Conservation (phyloP, 2,329 filamentous ascomycete species). For the Leptographium procerum region DNA sequence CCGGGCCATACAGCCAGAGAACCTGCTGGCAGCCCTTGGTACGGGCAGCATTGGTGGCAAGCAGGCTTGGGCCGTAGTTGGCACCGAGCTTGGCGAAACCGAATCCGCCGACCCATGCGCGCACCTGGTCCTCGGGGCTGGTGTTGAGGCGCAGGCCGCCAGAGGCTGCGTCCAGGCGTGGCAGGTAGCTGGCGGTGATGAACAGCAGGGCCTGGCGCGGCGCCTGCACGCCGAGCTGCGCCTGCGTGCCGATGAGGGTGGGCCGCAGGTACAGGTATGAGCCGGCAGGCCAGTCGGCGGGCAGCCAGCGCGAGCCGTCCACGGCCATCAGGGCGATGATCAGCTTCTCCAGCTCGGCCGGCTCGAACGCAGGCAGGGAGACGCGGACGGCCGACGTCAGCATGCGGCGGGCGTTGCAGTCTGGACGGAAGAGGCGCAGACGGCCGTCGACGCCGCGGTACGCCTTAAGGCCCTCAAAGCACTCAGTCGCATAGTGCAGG, state of each 20-base stretch:
- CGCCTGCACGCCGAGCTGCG: slow-evolving; percentile 68
- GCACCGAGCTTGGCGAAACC: slow-evolving; percentile 87
- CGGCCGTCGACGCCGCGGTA: slow-evolving; percentile 69
- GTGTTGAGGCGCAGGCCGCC: slow-evolving; percentile 66
- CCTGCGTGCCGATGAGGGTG: slow-evolving; percentile 73
- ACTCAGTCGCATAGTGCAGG: slow-evolving; percentile 83
- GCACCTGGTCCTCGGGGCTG: slow-evolving; percentile 68
- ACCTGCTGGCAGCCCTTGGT: slow-evolving; percentile 73
- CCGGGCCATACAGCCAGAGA: slow-evolving; percentile 78
- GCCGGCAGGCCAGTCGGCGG: slow-evolving; percentile 48
- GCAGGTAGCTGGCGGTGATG: slow-evolving; percentile 59
- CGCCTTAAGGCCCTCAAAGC: slow-evolving; percentile 76
- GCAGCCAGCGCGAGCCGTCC: slow-evolving; percentile 71
- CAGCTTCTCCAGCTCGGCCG: slow-evolving; percentile 61
- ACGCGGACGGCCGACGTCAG: slow-evolving; percentile 51
- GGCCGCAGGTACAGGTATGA: slow-evolving; percentile 76
- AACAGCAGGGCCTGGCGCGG: slow-evolving; percentile 82
- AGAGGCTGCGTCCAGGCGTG: slow-evolving; percentile 36
- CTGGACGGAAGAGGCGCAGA: slow-evolving; percentile 67
- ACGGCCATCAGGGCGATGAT: slow-evolving; percentile 59
- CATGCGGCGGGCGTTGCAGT: slow-evolving; percentile 59
- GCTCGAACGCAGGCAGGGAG: slow-evolving; percentile 62
- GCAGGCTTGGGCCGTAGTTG: slow-evolving; percentile 79
- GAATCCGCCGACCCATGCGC: slow-evolving; percentile 89
- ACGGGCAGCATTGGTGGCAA: slow-evolving; percentile 66